These are phyloP conservation scores for Millerago galiae DNA, from an alignment of 805 yeast genomes.

Conservation along the genomic window DNA sequence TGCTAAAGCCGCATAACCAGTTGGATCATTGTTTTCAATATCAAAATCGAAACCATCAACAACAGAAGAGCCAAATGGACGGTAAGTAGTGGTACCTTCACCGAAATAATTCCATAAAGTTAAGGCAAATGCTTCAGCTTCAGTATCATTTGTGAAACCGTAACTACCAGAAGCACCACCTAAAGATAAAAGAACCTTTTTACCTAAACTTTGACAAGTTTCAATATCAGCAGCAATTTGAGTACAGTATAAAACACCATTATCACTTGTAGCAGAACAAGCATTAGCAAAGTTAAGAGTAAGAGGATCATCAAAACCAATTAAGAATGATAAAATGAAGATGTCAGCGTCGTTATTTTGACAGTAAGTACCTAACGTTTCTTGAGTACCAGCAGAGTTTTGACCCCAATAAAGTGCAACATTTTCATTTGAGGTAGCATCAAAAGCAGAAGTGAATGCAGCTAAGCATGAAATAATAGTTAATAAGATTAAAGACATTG, in stretches of 20 bases:
- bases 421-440: slow-evolving; percentile 40
- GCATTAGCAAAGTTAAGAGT: slow-evolving; percentile 54
- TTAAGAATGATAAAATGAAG: slow-evolving; percentile 63
- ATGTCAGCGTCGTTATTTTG: slow-evolving; percentile 63
- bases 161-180: slow-evolving; percentile 75
- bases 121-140: slow-evolving; percentile 59
- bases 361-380: slow-evolving; percentile 50
- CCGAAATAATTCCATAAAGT: slow-evolving; percentile 60
- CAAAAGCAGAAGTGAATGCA: slow-evolving; percentile 18
- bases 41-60: slow-evolving; percentile 94
- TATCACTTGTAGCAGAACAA: slow-evolving; percentile 31
- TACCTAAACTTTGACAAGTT: slow-evolving; percentile 77
- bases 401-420: slow-evolving; percentile 91
- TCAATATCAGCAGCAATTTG: slow-evolving; percentile 64
- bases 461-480: slow-evolving; percentile 5
- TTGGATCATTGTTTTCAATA: slow-evolving; percentile 57
- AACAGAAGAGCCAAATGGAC: slow-evolving; percentile 63
- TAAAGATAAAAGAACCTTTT: slow-evolving; percentile 69
- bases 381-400: slow-evolving; percentile 58
- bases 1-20: slow-evolving; percentile 65
- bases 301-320: slow-evolving; percentile 36
- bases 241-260: slow-evolving; percentile 40
- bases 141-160: slow-evolving; percentile 78
- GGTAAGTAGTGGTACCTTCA: slow-evolving; percentile 49
- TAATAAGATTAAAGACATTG: slow-evolving; percentile 6